Evolutionary conservation across 345 rosid genomes (phyloP).

Genomic region (Murraya paniculata): DNA sequence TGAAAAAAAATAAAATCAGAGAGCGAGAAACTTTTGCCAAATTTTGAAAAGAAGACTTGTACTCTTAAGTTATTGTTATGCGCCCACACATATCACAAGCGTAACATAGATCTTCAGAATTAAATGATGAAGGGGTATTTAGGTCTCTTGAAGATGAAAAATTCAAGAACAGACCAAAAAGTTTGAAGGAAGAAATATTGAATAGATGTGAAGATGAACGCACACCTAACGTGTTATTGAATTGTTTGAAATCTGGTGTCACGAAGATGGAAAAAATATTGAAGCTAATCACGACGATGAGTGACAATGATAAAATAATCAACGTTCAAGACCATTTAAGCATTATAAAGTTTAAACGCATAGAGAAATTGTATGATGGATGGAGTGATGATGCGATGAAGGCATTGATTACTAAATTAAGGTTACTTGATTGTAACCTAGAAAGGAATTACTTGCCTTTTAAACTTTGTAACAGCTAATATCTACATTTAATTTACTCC

Average conservation of each 20-base stretch:
- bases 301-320: background rate
- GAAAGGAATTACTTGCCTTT: too few species aligned
- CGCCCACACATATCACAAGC: background rate
- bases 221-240: background rate
- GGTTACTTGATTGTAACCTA: too few species aligned
- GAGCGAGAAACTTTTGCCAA: too few species aligned
- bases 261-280: too few species aligned
- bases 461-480: too few species aligned
- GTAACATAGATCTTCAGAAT: too few species aligned
- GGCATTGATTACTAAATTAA: background rate
- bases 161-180: background rate
- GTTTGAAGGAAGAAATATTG: background rate
- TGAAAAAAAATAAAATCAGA: too few species aligned
- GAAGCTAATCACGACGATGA: too few species aligned
- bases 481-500: too few species aligned
- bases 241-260: background rate
- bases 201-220: background rate
- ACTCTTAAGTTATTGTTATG: background rate
- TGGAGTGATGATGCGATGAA: background rate
- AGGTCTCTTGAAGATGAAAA: background rate
- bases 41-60: background rate
- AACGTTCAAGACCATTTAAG: background rate
- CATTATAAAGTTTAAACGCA: too few species aligned
- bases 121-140: background rate
- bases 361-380: background rate